Conservation (phyloP, 441 rosid genomes). For the Hypseocharis bilobata region DNA sequence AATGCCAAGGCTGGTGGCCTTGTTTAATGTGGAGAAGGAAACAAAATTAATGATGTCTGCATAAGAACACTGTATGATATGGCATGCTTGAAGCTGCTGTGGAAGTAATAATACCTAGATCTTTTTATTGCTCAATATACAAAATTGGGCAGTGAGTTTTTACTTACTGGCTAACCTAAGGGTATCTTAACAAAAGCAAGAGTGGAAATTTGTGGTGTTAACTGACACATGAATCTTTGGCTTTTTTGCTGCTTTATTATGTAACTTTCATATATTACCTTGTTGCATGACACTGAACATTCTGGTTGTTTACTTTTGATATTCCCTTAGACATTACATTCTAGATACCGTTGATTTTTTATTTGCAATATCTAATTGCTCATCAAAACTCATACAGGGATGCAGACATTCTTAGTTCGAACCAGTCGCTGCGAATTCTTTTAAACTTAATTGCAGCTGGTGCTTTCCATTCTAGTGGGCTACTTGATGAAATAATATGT, state of each 20-base stretch:
- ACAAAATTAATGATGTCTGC: not conserved
- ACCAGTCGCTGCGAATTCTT: slow-evolving; percentile 73
- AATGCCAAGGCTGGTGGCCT: no score
- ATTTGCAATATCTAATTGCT: slow-evolving; percentile 11
- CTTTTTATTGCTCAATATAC: not conserved
- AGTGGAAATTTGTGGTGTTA: no score
- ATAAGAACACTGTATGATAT: not conserved
- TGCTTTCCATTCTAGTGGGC: slow-evolving; percentile 43
- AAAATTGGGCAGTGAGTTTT: not conserved
- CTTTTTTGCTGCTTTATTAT: not conserved
- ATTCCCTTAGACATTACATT: not conserved
- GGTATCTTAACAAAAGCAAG: not conserved
- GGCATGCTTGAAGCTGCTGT: not conserved
- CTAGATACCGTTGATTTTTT: not conserved
- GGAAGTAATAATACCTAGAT: not conserved
- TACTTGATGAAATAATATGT: slow-evolving; percentile 52
- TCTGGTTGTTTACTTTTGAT: no score
- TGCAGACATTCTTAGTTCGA: slow-evolving; percentile 48
- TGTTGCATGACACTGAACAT: not conserved
- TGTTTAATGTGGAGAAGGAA: not conserved
- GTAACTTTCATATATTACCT: not conserved
- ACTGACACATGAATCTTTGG: not conserved
- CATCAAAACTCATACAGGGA: slow-evolving; percentile 46
- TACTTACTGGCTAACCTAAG: not conserved
- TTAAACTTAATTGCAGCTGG: slow-evolving; percentile 78